Evolutionary conservation across 257 asterid species (phyloP), one percentile per base, ranked within the genome.

Genomic region (Solanum pimpinellifolium): DNA sequence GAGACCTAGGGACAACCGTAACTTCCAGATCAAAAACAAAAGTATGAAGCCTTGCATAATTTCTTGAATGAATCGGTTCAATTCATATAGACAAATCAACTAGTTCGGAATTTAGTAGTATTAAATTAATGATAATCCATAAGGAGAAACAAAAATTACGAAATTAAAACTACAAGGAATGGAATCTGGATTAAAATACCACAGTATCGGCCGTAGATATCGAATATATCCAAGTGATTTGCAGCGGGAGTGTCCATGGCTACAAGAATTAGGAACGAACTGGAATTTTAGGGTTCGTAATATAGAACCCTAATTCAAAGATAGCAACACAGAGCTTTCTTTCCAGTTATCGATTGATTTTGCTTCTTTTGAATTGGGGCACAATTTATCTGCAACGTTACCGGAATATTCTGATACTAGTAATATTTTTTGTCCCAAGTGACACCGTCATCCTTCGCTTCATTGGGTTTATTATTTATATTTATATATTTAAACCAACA

Each of bases 121-220:
- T 9, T 14, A 46, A 84, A 84, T 84, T 49, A 15, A 70, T 84
- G 18, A 2, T 65, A 27, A 87, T 16, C 66, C 41, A 65, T 47
- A 52, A 72, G 88, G 35, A 76, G 73, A 73, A 86, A 85, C 85
- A 69, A 86, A 87, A 33, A 88, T 31, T 23, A 23, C 86, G 87
- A 81, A 21, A 18, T 11, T 72, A 4, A 44, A 78, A 66, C 23
- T 1, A 49, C 23, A 88, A 76, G 37, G 29, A 5, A 76, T 13
- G 11, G 87, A 69, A 83, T 25, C 77, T 25, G 16, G 29, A 20
- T 29, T 37, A 47, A 59, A 20, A 85, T 96, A 96, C 98, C 98
- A 89, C 97, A 93, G 89, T 91, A 96, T 35, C 87, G 97, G 72
- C 92, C 42, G 70, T 95, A 96, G 88, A 94, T 91, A 87, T 92